Evolutionary conservation across 257 asterid genomes (phyloP), one percentile per base, ranked within the genome.

Genomic region (Fraxinus americana): DNA sequence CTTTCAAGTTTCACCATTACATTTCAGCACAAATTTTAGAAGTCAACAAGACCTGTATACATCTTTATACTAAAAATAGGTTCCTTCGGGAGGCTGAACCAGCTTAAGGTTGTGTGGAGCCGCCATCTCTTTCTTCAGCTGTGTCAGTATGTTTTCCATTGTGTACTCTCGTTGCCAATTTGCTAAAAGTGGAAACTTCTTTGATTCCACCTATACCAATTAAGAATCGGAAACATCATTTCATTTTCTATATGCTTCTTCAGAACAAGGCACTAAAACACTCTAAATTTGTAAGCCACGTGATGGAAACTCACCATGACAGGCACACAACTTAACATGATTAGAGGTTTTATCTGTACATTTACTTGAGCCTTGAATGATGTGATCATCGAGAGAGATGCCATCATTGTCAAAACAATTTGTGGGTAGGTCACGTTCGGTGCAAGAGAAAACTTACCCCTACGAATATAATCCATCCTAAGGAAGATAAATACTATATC

Each of bases 11-110:
- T 48, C 57, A 48, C 57, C 57, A 13, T 16, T 48, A 16, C 57
- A 4, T 48, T 48, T 48, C 19, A 48, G n/a, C 57, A 48, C 5
- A 16, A 14, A 16, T 48, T 43, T 45, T 41, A 34, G 50, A 30
- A 27, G 65, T 25, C 63, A 38, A 36, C 17, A 52, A 19, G 82
- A 38, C 75, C 79, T 1, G 50, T 29, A 76, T 29, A 78, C 27
- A 54, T 38, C 74, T 45, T 76, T 66, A 71, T 50, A 72, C 87
- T 83, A 86, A 78, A 89, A 88, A 74, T 81, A 83, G 77, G 89
- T 84, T 76, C 90, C 92, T 81, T 88, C 92, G 0, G 92, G 89
- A 25, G 92, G 92, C 83, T 88, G 92, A 79, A 86, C 92, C 67
- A 88, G 84, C 82, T 88, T 88, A 61, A 90, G 90, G 84, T 86